phyloP scores from a whole-genome alignment of 345 rosid genomes.

The Arabidopsis arenosa region DNA sequence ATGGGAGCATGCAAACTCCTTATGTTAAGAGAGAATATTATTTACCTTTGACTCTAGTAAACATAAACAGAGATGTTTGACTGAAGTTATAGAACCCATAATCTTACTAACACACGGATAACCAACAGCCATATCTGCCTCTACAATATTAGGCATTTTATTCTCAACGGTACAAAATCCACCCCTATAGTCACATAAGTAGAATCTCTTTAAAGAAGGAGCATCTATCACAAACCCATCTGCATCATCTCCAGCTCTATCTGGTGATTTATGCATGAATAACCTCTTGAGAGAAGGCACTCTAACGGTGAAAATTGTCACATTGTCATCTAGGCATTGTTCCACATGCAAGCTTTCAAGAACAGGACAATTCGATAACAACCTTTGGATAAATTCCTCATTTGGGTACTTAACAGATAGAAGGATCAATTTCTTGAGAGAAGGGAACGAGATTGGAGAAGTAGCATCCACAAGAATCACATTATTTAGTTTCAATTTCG shows the following conservation, averaged over 20 bases:
- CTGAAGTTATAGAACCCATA: too few species aligned
- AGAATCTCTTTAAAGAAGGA: background rate
- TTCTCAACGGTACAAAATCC: background rate
- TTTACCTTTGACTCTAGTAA: too few species aligned
- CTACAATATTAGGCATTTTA: background rate
- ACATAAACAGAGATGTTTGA: too few species aligned
- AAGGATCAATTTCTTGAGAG: constrained; percentile 25
- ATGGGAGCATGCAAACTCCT: too few species aligned
- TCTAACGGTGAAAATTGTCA: background rate
- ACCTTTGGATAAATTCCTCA: constrained; percentile 7
- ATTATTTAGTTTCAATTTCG: background rate
- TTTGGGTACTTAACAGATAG: background rate
- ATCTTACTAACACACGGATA: too few species aligned
- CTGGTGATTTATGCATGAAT: background rate
- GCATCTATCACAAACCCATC: constrained; percentile 13
- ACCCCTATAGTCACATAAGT: background rate
- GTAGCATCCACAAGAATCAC: constrained; percentile 7
- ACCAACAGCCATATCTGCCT: background rate
- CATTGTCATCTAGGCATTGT: background rate
- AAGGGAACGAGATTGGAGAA: background rate
- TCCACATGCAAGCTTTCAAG: constrained; percentile 24
- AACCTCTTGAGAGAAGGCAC: constrained; percentile 13
- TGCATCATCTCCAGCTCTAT: too few species aligned
- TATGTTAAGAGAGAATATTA: too few species aligned
- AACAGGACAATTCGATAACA: constrained; percentile 34